Evolutionary conservation across 768 basidiomycete species (phyloP), one percentile per base, ranked within the genome.

Genomic region (Paxillus involutus): DNA sequence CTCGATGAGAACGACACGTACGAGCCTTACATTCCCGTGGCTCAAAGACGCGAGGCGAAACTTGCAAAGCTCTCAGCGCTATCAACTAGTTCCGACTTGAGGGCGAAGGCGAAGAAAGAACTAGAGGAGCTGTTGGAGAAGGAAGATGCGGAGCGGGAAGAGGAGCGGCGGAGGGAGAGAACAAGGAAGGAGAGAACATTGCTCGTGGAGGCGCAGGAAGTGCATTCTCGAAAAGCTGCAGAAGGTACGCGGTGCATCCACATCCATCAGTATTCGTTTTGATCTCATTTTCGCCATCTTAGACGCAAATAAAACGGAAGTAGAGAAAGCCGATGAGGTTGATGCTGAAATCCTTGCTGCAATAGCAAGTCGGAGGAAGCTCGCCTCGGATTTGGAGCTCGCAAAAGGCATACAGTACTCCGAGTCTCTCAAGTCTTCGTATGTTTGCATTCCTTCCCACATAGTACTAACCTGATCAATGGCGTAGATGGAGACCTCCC

Each of bases 361-460:
- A 13, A 94, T 98, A 61, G 90, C 91, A 35, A 91, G 88, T 57
- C 80, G 94, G 63, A 80, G 90, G 67, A 96, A 94, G 67, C 82
- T 99, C 12, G 94, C 91, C 0, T 94, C 94, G 4, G 94, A 94
- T 62, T 77, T 91, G 65, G 97, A 99, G 68, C 74, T 98, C 32
- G 96, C 97, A 2, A 85, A 93, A 66, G 97, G 96, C 7, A 94
- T 97, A 41, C 79, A 82, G 35, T 99, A 98, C 67, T 90, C 88
- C 0, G 91, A 98, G 59, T 80, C 93, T 32, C 67, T 98, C 56
- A 84, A 83, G 67, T 83, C 93, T 24, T 85, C 88, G 94, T 92
- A 66, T 49, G 83, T 32, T 65, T 44, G n/a, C 17, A 21, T 35
- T 56, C 44, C 36, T 49, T 39, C 13, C 17, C 21, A 35, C 33